phyloP scores from a whole-genome alignment of 805 yeast species.

The Hanseniaspora thailandica region DNA sequence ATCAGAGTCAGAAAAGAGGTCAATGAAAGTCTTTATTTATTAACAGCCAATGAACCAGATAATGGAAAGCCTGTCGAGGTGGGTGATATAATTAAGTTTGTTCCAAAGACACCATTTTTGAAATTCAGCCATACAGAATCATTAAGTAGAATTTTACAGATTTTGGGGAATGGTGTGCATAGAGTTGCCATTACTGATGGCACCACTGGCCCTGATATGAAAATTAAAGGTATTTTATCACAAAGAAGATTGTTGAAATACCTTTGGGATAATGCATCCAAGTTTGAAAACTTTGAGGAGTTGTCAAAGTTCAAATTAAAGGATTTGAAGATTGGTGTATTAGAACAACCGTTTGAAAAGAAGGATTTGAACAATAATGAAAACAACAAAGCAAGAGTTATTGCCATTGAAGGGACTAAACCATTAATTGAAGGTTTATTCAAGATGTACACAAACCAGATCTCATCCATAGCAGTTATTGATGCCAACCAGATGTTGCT shows the following conservation, averaged over 20 bases:
- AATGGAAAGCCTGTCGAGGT: conserved; percentile 87
- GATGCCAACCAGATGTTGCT: conserved; percentile 63
- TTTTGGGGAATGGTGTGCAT: conserved; percentile 91
- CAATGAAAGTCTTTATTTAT: conserved; percentile 13
- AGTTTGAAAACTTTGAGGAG: conserved; percentile 71
- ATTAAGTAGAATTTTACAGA: conserved; percentile 65
- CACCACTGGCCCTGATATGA: conserved; percentile 31
- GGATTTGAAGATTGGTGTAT: conserved; percentile 64
- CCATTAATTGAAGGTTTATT: conserved; percentile 74
- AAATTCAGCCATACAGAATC: conserved; percentile 61
- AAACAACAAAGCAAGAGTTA: conserved; percentile 39
- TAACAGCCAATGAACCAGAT: conserved; percentile 47
- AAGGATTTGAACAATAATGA: conserved; percentile 1
- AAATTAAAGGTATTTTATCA: conserved; percentile 72
- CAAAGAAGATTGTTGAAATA: conserved; percentile 79
- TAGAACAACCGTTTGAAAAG: conserved; percentile 31
- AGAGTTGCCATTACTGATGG: conserved; percentile 67
- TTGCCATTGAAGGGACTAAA: conserved; percentile 78
- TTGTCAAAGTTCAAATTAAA: conserved; percentile 55
- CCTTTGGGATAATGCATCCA: conserved; percentile 85
- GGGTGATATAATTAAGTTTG: conserved; percentile 68
- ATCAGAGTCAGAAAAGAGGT: conserved; percentile 29
- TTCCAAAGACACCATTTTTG: conserved; percentile 80
- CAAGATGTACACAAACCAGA: conserved; percentile 72
- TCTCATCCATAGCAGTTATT: conserved; percentile 85